Evolutionary conservation across 257 asterid genomes (phyloP).

Genomic region (Nicotiana attenuata): DNA sequence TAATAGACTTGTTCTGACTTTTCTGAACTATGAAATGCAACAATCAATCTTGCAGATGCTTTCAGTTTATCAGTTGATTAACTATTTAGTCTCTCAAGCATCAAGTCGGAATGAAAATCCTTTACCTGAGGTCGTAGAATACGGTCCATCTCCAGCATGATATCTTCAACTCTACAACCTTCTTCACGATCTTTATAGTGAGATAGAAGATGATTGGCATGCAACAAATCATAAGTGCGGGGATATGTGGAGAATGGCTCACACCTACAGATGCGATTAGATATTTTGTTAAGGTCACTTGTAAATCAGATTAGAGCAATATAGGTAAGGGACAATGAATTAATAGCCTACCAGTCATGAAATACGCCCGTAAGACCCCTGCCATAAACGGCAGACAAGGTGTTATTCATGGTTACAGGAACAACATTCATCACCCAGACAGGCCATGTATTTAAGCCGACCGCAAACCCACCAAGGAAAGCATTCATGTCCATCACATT

Average conservation of each 20-base stretch:
- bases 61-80: background rate
- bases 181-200: conserved; percentile 46
- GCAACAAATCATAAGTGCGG: conserved; percentile 69
- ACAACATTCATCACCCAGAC: conserved; percentile 86
- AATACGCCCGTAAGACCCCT: conserved; percentile 79
- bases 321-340: background rate
- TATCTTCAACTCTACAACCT: conserved; percentile 78
- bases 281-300: background rate
- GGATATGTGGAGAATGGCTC: conserved; percentile 97
- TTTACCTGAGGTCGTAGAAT: conserved; percentile 80
- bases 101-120: background rate
- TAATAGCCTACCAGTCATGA: conserved; percentile 72
- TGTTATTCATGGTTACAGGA: conserved; percentile 56
- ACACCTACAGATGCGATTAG: conserved; percentile 47
- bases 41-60: background rate
- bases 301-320: background rate
- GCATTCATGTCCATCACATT: conserved; percentile 96
- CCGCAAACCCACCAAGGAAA: conserved; percentile 85
- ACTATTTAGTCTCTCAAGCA: conserved; percentile 42
- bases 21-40: background rate
- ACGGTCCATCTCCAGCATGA: conserved; percentile 94
- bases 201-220: conserved; percentile 56
- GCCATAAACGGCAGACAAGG: conserved; percentile 72
- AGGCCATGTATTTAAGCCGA: conserved; percentile 83
- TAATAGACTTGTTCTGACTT: background rate